Evolutionary conservation across 2,329 filamentous ascomycete species (phyloP).

Genomic region (Fusarium sp.): DNA sequence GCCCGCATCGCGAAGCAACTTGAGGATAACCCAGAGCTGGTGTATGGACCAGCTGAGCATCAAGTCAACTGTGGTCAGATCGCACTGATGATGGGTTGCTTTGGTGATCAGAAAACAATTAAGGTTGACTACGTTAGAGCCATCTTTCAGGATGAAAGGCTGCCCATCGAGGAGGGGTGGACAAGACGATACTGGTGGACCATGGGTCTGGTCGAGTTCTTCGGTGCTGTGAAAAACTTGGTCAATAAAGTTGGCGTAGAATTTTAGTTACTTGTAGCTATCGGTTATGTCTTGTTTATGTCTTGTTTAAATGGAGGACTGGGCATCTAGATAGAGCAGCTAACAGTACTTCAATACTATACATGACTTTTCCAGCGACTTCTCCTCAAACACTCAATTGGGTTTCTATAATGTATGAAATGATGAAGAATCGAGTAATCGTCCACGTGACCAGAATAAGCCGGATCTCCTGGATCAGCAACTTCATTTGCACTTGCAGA

Average conservation of each 20-base stretch:
- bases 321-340: too few species aligned
- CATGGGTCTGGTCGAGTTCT: slow-evolving; percentile 38
- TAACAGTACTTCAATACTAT: too few species aligned
- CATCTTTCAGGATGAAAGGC: slow-evolving; percentile 42
- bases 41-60: slow-evolving; percentile 19
- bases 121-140: slow-evolving; percentile 35
- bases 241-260: slow-evolving; percentile 3
- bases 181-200: slow-evolving; percentile 38
- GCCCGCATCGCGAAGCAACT: slow-evolving; percentile 17
- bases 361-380: too few species aligned
- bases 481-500: too few species aligned
- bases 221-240: slow-evolving; percentile 16
- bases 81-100: slow-evolving; percentile 28
- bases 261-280: neutral
- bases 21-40: slow-evolving; percentile 8
- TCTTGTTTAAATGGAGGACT: neutral
- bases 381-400: too few species aligned
- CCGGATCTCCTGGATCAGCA: too few species aligned
- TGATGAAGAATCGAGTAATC: too few species aligned
- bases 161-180: slow-evolving; percentile 42
- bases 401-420: too few species aligned
- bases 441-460: too few species aligned
- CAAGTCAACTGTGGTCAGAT: slow-evolving; percentile 24
- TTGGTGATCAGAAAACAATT: slow-evolving; percentile 10
- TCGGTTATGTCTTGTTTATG: too few species aligned